Evolutionary conservation across 352 stramenopile genomes (phyloP), one percentile per base, ranked within the genome.

Genomic region (Nothophytophthora sp.): DNA sequence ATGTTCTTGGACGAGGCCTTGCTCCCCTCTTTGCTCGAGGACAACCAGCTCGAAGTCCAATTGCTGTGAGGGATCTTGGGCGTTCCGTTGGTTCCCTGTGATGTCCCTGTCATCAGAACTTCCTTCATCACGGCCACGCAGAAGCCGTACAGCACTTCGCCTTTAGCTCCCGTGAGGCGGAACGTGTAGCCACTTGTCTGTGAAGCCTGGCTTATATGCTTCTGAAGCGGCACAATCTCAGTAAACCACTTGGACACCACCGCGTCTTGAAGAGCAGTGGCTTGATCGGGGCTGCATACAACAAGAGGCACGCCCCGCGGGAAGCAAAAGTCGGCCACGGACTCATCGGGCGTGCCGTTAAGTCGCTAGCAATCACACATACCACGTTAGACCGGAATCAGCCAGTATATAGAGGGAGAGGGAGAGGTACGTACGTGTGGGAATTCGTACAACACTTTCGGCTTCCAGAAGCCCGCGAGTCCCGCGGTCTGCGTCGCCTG

Each of bases 301-400:
- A 69, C 67, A 4, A 90, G 53, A 20, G 84, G 81, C 11, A 92
- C 80, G 28, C 84, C 84, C 16, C 69, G 63, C 1, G 84, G 84
- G 45, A 95, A 95, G 41, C 84, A 95, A 60, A 95, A 95, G 44
- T 90, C 78, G 1, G 74, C 81, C 7, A 92, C 63, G 0, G 73
- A 76, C 5, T 66, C 63, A 54, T 86, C 81, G 5, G 71, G 68
- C 18, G 63, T 22, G 22, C 70, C 58, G 45, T 63, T 65, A 11
- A 58, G 42, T 62, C 56, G 40, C 58, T 77, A 49, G 4, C 15
- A 18, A 33, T 45, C 43, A 49, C 8, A 23, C 43, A 44, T 30
- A 54, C 5, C 9, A 18, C 35, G 9, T 44, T 7, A 49, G 1
- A 41, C 16, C 25, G 13, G 45, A 20, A 50, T 50, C 46, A 34